A percentile compares a stretch with the other conserved stretches of the same genome.
These are phyloP conservation scores for Nigrospora osmanthi DNA, from an alignment of 2,329 filamentous ascomycete genomes.

Conservation along the genomic window DNA sequence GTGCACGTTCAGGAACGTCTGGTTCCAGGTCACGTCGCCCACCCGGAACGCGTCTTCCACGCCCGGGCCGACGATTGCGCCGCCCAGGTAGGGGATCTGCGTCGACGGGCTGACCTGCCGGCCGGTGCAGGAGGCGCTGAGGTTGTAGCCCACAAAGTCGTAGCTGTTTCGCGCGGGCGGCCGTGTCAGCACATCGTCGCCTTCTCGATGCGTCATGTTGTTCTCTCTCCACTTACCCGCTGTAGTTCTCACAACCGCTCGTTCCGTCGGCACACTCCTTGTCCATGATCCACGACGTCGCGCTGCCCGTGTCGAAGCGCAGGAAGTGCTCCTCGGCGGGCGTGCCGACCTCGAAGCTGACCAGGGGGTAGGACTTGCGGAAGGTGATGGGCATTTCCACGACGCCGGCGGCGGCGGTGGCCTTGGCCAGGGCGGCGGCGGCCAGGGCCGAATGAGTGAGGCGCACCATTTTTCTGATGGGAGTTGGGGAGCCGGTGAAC, in stretches of 20 bases:
- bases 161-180: no score
- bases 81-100: conserved; percentile 22
- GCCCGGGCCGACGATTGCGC: conserved; percentile 13
- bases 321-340: conserved; percentile 18
- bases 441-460: neutral
- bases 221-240: conserved; percentile 6
- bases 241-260: conserved; percentile 15
- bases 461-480: neutral
- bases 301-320: conserved; percentile 26
- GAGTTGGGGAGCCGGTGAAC: no score
- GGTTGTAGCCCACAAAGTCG: conserved; percentile 14
- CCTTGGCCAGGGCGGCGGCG: neutral
- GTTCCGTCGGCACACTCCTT: conserved; percentile 9
- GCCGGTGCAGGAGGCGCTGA: conserved; percentile 16
- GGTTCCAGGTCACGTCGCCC: conserved; percentile 13
- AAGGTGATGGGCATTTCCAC: neutral
- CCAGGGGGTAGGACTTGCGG: conserved; percentile 1
- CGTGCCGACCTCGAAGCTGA: conserved; percentile 16
- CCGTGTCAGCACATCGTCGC: no score
- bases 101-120: conserved; percentile 10
- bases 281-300: conserved; percentile 24
- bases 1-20: conserved; percentile 21
- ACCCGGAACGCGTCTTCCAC: conserved; percentile 18
- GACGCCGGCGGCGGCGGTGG: neutral
- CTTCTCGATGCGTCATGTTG: no score